Conservation (phyloP, 2,329 filamentous ascomycete species). For the Stromatinia cepivora region DNA sequence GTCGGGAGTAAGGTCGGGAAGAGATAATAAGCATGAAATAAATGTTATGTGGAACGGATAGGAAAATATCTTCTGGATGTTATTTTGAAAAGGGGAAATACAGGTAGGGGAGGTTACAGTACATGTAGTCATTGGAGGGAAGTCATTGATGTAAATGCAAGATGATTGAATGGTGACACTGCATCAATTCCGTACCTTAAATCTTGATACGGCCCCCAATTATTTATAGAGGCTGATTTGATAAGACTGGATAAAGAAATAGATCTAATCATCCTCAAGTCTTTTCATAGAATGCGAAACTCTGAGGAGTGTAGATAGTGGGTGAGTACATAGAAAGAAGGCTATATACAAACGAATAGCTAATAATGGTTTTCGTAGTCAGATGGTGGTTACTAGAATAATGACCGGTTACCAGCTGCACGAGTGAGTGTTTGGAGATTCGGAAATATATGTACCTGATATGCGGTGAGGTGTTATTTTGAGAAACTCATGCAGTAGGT, state of each 20-base stretch:
- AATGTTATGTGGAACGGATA: neutral
- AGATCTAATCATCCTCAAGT: neutral
- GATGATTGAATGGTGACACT: constrained; percentile 10
- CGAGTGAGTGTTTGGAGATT: neutral
- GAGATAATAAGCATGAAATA: neutral
- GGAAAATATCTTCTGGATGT: neutral
- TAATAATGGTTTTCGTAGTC: neutral
- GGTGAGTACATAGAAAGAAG: neutral
- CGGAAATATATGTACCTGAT: constrained; percentile 16
- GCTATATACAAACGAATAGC: neutral
- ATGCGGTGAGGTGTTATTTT: constrained; percentile 21
- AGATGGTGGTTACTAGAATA: neutral
- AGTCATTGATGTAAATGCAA: neutral
- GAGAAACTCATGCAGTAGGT: constrained; percentile 2
- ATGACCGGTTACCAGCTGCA: neutral
- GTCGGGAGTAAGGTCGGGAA: too few species aligned
- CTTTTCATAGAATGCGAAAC: neutral
- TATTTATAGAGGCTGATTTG: neutral
- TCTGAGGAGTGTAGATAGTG: too few species aligned
- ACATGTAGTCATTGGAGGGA: neutral
- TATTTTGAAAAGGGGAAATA: neutral
- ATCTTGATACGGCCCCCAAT: constrained; percentile 12
- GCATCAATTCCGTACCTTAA: constrained; percentile 2
- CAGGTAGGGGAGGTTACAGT: neutral
- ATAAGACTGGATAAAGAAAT: neutral